phyloP scores from a whole-genome alignment of 2,329 filamentous ascomycete species.

The Lecanicillium sp. region DNA sequence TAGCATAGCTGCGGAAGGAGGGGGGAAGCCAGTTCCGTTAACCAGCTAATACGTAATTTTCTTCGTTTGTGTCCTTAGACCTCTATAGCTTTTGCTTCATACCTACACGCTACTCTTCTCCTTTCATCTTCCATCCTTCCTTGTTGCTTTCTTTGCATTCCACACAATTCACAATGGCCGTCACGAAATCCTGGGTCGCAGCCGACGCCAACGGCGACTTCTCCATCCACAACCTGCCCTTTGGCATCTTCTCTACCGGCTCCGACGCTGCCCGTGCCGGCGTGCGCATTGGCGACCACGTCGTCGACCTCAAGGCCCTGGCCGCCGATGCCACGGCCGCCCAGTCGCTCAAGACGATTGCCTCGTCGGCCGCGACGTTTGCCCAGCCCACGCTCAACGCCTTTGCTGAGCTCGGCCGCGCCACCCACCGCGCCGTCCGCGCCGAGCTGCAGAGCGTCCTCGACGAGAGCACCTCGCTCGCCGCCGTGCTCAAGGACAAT shows the following conservation, averaged over 20 bases:
- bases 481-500: conserved; percentile 28
- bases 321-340: conserved; percentile 5
- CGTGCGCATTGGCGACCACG: conserved; percentile 61
- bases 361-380: conserved; percentile 22
- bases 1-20: not conserved
- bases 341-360: conserved; percentile 15
- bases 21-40: not conserved
- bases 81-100: not conserved
- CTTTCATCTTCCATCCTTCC: not conserved
- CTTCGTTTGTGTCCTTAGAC: conserved; percentile 1
- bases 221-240: conserved; percentile 66
- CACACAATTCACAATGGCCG: conserved; percentile 7
- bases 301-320: conserved; percentile 47
- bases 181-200: conserved; percentile 9
- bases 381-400: conserved; percentile 54
- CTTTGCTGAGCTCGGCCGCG: conserved; percentile 63
- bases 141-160: not conserved
- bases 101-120: not conserved
- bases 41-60: conserved; percentile 1
- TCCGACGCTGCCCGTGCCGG: conserved; percentile 49
- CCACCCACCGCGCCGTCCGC: conserved; percentile 63
- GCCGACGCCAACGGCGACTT: conserved; percentile 32
- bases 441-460: conserved; percentile 57
- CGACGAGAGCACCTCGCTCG: conserved; percentile 41
- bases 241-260: conserved; percentile 62